Evolutionary conservation across 371 early-diverging fungal genomes (phyloP).

Genomic region (Smittium mucronatum): DNA sequence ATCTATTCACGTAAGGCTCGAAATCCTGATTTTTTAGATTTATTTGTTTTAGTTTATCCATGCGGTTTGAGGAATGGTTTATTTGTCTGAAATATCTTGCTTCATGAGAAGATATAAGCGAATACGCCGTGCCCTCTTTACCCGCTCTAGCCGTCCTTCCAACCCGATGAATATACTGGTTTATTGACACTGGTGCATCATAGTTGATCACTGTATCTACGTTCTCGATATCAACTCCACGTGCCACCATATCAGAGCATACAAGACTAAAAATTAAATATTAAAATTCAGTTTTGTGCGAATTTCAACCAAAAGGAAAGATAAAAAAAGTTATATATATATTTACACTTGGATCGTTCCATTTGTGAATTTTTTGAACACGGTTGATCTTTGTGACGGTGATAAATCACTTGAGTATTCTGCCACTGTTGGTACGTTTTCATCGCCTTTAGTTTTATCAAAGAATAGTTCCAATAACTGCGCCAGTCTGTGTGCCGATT

Average conservation of each 20-base stretch:
- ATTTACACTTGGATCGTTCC: constrained; percentile 47
- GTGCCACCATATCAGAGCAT: constrained; percentile 86
- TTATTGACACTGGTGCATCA: constrained; percentile 74
- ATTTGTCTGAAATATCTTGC: constrained; percentile 7
- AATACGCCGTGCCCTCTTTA: constrained; percentile 46
- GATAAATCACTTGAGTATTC: constrained; percentile 78
- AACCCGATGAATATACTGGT: constrained; percentile 95
- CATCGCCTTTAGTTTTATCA: constrained; percentile 14
- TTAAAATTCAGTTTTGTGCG: neutral
- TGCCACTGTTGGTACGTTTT: constrained; percentile 36
- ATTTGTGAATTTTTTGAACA: constrained; percentile 54
- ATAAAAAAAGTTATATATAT: too few relatives aligned
- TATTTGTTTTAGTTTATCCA: constrained; percentile 17
- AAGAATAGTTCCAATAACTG: constrained; percentile 33
- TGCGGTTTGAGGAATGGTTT: neutral
- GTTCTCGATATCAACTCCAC: constrained; percentile 88
- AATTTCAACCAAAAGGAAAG: too few relatives aligned
- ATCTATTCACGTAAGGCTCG: constrained; percentile 16
- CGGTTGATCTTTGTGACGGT: constrained; percentile 41
- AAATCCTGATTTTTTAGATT: constrained; percentile 23
- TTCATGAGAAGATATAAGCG: neutral
- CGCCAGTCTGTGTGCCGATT: constrained; percentile 64
- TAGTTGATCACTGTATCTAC: constrained; percentile 85
- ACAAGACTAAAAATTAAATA: constrained; percentile 37
- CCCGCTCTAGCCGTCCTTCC: constrained; percentile 97